Base-by-base conservation (phyloP, 441 rosid species). In the Euphorbia schlechtendalii region DNA sequence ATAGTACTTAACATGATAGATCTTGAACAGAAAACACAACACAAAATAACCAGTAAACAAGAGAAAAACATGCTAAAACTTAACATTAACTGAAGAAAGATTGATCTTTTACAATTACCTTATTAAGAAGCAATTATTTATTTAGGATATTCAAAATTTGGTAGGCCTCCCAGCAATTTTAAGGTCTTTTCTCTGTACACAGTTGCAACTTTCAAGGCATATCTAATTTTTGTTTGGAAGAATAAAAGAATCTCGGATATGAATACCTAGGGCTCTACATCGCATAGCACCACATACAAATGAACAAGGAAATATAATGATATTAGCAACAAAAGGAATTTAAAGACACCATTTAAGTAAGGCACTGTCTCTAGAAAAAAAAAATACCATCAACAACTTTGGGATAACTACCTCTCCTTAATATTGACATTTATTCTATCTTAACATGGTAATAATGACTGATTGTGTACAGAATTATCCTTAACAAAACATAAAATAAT, bases 1-100 rank as follows among this genome's bases (percentile, higher is more conserved):
- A 61, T 49, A 63, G 61, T 40, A 69, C 61, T 52, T 61, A 17
- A 52, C n/a, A n/a, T n/a, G 22, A 7, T 17, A 40, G 30, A 22
- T 63, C 38, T 43, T 62, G 17, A 43, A 43, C 9, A 9, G 48
- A 43, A 43, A 43, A 43, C 17, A 14, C 48, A 12, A 43, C 48
- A 43, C 48, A 14, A 43, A 43, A 43, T 12, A 11, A 43, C 14
- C 48, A 43, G 17, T 14, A 43, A 43, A 43, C 17, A 43, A 10
- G 48, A 43, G 17, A 43, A 43, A 8, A 34, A 34, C 40, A 8
- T 5, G 40, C 10, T 34, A 34, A 34, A 5, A 34, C 40, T 34
- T 34, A 34, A 34, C 8, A 34, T 34, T 3, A 34, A 5, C 40
- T 34, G 40, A 34, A 34, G 40, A 34, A 34, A 34, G 10, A 22